phyloP scores from a whole-genome alignment of 345 rosid species.

The Carallia brachiata region DNA sequence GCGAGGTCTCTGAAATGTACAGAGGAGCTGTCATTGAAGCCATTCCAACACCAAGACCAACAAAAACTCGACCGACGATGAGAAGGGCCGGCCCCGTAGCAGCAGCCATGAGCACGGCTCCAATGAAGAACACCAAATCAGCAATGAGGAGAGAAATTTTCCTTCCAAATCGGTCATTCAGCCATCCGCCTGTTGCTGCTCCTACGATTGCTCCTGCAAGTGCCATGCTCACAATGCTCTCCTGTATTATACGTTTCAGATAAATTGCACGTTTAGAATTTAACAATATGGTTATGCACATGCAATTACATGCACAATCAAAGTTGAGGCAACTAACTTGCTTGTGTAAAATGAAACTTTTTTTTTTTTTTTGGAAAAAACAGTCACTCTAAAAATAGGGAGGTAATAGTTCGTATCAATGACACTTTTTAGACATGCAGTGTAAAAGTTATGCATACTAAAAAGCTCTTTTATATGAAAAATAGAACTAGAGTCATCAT shows the following conservation, averaged over 20 bases:
- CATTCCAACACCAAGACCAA: conserved; percentile 89
- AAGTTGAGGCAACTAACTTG: too few relatives aligned
- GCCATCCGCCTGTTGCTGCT: conserved; percentile 85
- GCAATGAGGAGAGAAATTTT: conserved; percentile 54
- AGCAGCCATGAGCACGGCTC: conserved; percentile 79
- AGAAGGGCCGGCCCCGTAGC: conserved; percentile 58
- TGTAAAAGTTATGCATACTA: too few relatives aligned
- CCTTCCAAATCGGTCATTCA: conserved; percentile 69
- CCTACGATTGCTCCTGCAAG: conserved; percentile 83
- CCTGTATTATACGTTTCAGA: conserved; percentile 33
- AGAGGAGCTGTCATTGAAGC: conserved; percentile 92
- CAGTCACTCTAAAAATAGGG: too few relatives aligned
- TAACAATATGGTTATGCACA: too few relatives aligned
- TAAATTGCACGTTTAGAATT: neutral
- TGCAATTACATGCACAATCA: too few relatives aligned
- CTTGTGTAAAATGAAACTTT: too few relatives aligned
- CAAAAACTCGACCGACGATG: conserved; percentile 72
- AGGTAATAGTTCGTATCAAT: too few relatives aligned
- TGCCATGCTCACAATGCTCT: conserved; percentile 91
- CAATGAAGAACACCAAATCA: conserved; percentile 66
- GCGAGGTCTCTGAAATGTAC: conserved; percentile 90
- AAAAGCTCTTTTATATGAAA: too few relatives aligned
- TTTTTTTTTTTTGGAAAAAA: too few relatives aligned
- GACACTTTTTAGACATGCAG: too few relatives aligned
- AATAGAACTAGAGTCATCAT: too few relatives aligned